Evolutionary conservation across 805 yeast species (phyloP).

Genomic region (Henningerozyma blattae): DNA sequence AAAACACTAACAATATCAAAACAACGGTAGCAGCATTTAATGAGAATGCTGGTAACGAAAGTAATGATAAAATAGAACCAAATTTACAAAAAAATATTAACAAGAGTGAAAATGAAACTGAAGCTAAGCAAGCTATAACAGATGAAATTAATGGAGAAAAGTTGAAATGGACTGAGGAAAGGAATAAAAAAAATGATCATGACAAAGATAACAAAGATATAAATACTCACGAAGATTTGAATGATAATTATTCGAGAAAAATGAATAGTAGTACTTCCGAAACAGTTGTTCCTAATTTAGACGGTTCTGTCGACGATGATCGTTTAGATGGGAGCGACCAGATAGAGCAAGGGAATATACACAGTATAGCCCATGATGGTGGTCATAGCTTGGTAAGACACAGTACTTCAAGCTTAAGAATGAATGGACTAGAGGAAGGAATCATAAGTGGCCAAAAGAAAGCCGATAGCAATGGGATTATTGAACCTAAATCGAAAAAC

Average conservation of each 20-base stretch:
- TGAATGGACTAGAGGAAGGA: not conserved
- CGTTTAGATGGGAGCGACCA: conserved; percentile 13
- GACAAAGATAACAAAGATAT: not conserved
- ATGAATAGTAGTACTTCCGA: not conserved
- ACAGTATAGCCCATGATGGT: conserved; percentile 1
- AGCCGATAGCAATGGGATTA: not conserved
- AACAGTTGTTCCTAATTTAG: no score
- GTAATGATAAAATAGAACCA: no score
- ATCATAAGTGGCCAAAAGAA: not conserved
- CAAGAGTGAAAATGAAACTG: no score
- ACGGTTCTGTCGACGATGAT: no score
- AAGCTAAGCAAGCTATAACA: no score
- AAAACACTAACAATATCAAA: no score
- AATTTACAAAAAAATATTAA: no score
- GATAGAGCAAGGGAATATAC: conserved; percentile 5
- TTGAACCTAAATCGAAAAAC: not conserved
- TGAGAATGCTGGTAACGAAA: no score
- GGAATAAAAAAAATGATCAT: conserved; percentile 1
- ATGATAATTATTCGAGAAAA: conserved; percentile 12
- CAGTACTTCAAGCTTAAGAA: not conserved
- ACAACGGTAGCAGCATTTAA: no score
- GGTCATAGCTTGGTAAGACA: not conserved
- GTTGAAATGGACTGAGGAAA: no score
- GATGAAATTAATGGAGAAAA: no score
- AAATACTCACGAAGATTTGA: conserved; percentile 12